Base-by-base conservation (phyloP, 805 yeast species). In the Spathaspora arborariae region DNA sequence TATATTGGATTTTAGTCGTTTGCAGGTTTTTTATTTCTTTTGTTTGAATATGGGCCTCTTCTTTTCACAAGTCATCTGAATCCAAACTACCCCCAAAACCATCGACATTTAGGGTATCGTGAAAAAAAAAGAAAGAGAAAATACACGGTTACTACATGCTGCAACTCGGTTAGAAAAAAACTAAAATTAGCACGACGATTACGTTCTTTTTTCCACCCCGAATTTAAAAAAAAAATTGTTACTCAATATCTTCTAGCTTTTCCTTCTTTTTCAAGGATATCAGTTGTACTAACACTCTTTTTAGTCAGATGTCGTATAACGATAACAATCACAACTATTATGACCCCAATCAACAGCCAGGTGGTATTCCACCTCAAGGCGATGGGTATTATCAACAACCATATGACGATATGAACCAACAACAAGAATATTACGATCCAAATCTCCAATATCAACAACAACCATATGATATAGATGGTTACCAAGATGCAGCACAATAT, bases 301-400 rank as follows among this genome's bases (percentile, higher is more conserved):
- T 44, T 45, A 44, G 21, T 18, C 49, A 72, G 80, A 79, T 79
- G 84, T 79, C 84, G 68, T 79, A 79, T 67, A 75, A 73, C 77
- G 83, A 79, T 68, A 70, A 66, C 62, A 62, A 68, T 60, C 68
- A 69, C 53, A 72, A 78, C 56, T 73, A 74, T 63, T 72, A 75
- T 53, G 75, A 67, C 48, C 79, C 79, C 39, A 74, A 75, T 52
- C 74, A 75, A 51, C 64, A 55, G 46, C 35, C 35, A 8, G 62
- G 51, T 41, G 59, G 56, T 40, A 50, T 49, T 33, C 46, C 38
- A 30, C 47, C 37, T 27, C 42, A 40, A 10, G 48, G 43, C 22
- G 68, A 62, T 42, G 65, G 65, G 41, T 67, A 66, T 49, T 68
- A 69, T 51, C 67, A 65, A 55, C 50, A 47, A 42, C 47, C 50